Percentiles rank a stretch among this genome's conserved stretches.
Evolutionary conservation across 2,329 filamentous ascomycete species (phyloP).

Genomic region (Furcasterigmium furcatum): DNA sequence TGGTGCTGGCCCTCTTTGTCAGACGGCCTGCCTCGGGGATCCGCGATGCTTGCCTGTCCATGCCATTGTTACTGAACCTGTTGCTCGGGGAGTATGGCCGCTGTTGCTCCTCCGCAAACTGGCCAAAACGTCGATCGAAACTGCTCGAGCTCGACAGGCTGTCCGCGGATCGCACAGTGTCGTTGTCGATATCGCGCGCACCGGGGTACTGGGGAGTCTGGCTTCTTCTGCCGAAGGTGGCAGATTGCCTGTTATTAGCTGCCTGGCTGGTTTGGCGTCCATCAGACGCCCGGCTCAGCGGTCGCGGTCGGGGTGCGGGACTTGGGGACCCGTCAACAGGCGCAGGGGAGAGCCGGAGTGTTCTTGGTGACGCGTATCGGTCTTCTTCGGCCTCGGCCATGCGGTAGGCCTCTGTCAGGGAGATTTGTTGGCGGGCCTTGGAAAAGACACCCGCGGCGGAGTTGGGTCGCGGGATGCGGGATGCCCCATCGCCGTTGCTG

Average conservation of each 20-base stretch:
- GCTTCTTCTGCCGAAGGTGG: conserved; percentile 22
- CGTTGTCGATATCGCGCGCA: conserved; percentile 16
- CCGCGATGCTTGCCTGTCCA: conserved; percentile 17
- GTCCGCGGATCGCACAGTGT: conserved; percentile 12
- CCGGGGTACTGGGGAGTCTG: conserved; percentile 13
- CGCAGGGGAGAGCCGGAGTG: conserved; percentile 15
- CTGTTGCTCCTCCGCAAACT: conserved; percentile 9
- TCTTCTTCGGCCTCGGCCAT: conserved; percentile 28
- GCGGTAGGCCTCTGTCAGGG: conserved; percentile 38
- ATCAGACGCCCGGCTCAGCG: conserved; percentile 25
- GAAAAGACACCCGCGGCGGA: conserved; percentile 14
- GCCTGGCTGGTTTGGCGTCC: conserved; percentile 24
- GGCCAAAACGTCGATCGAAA: conserved; percentile 6
- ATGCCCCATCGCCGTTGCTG: conserved; percentile 8
- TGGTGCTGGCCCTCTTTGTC: conserved; percentile 29
- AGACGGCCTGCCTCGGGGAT: conserved; percentile 32
- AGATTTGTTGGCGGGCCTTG: conserved; percentile 27
- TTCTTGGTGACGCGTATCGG: conserved; percentile 21
- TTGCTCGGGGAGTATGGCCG: conserved; percentile 13
- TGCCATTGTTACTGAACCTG: conserved; percentile 27
- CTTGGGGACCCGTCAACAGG: conserved; percentile 44
- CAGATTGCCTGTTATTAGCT: conserved; percentile 22
- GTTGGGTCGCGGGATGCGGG: conserved; percentile 28
- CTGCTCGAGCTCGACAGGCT: conserved; percentile 12
- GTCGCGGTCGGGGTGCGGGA: conserved; percentile 45